phyloP scores from a whole-genome alignment of 345 rosid species.

The Salix dunnii region DNA sequence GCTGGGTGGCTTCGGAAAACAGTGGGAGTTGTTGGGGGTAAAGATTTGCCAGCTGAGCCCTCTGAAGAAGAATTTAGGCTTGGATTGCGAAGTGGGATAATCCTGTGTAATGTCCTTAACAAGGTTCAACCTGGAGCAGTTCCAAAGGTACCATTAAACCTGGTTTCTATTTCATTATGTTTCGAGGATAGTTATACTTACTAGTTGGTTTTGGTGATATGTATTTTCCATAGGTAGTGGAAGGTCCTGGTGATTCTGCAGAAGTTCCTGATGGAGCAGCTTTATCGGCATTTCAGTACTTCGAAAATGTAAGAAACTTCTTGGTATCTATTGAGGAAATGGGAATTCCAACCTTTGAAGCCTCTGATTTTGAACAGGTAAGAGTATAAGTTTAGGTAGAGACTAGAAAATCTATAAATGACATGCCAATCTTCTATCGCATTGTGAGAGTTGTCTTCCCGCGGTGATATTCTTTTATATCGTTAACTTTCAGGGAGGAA shows the following conservation, averaged over 20 bases:
- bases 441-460: not conserved
- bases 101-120: constrained; percentile 31
- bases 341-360: constrained; percentile 33
- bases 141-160: constrained; percentile 23
- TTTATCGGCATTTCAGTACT: constrained; percentile 35
- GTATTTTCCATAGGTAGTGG: constrained; percentile 21
- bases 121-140: constrained; percentile 34
- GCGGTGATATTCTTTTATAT: not conserved
- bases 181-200: not conserved
- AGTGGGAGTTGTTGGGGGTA: constrained; percentile 25
- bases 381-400: not conserved
- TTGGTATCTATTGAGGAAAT: constrained; percentile 27
- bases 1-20: constrained; percentile 30
- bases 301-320: constrained; percentile 34
- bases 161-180: not conserved
- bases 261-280: constrained; percentile 30
- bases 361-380: constrained; percentile 28
- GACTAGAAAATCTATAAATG: not conserved
- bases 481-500: constrained; percentile 29
- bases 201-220: not conserved
- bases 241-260: constrained; percentile 29
- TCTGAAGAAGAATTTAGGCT: constrained; percentile 35
- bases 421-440: not conserved
- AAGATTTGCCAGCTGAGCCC: constrained; percentile 33
- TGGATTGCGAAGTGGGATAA: constrained; percentile 31